A percentile compares a stretch with the other conserved stretches of the same genome.
Conservation (phyloP, 345 rosid genomes). For the Dipteronia dyeriana region DNA sequence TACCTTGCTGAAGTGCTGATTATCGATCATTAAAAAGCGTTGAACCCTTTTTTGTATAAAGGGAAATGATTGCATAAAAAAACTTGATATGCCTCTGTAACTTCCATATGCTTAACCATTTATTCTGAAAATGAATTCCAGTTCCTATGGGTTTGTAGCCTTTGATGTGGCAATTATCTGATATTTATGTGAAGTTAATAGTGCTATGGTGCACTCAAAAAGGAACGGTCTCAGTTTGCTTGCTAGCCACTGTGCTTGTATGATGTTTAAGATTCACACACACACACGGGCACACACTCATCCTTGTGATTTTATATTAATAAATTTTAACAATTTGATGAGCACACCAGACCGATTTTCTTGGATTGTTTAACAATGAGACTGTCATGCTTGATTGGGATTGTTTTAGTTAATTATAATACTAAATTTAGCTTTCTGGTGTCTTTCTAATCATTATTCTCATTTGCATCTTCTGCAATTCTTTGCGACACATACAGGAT, state of each 20-base stretch:
- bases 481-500: constrained; percentile 54
- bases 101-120: background rate
- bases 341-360: background rate
- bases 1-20: background rate
- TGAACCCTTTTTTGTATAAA: background rate
- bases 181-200: background rate
- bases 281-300: too few relatives aligned
- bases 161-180: background rate
- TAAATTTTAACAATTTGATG: background rate
- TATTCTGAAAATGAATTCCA: background rate
- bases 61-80: background rate
- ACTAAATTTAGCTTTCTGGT: background rate
- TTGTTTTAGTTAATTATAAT: background rate
- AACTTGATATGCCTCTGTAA: background rate
- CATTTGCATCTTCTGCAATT: constrained; percentile 17
- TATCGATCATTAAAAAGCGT: background rate
- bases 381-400: background rate
- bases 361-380: background rate
- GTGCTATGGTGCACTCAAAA: background rate
- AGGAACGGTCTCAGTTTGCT: background rate
- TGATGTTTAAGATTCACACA: background rate
- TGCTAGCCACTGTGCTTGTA: background rate
- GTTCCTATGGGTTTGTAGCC: background rate
- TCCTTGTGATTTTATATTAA: background rate
- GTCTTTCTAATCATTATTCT: background rate